Percentiles rank a stretch among this genome's conserved stretches.
Evolutionary conservation across 2,329 filamentous ascomycete genomes (phyloP).

Genomic region (Trichoderma simmonsii): DNA sequence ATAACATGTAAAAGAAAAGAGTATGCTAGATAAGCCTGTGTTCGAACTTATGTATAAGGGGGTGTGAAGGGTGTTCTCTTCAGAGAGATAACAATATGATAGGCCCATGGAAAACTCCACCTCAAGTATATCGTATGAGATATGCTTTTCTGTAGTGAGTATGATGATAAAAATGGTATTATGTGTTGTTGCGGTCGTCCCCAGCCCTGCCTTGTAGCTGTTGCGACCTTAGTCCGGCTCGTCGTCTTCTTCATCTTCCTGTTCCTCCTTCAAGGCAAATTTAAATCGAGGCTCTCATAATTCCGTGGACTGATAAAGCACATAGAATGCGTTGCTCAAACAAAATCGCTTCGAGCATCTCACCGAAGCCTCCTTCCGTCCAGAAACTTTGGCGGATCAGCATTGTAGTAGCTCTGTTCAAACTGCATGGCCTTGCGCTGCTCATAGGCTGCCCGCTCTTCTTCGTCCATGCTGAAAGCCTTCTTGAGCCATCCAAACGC

Average conservation of each 20-base stretch:
- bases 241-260: neutral
- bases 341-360: neutral
- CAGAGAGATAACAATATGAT: neutral
- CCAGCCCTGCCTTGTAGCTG: neutral
- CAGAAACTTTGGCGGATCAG: conserved; percentile 50
- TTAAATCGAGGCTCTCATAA: neutral
- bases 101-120: neutral
- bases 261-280: no score
- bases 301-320: neutral
- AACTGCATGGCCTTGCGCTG: conserved; percentile 48
- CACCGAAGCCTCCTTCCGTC: conserved; percentile 50
- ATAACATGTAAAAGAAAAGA: neutral
- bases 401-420: conserved; percentile 49
- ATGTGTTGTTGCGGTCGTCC: neutral
- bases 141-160: neutral
- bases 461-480: conserved; percentile 62
- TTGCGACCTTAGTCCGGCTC: neutral
- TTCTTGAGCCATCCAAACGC: conserved; percentile 68
- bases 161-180: neutral
- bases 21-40: neutral
- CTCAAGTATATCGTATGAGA: neutral
- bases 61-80: neutral
- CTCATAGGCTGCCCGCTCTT: conserved; percentile 59
- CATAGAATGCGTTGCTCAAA: neutral
- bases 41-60: neutral